Evolutionary conservation across 768 basidiomycete genomes (phyloP), one percentile per base, ranked within the genome.

Genomic region (Termitomyces heimii): DNA sequence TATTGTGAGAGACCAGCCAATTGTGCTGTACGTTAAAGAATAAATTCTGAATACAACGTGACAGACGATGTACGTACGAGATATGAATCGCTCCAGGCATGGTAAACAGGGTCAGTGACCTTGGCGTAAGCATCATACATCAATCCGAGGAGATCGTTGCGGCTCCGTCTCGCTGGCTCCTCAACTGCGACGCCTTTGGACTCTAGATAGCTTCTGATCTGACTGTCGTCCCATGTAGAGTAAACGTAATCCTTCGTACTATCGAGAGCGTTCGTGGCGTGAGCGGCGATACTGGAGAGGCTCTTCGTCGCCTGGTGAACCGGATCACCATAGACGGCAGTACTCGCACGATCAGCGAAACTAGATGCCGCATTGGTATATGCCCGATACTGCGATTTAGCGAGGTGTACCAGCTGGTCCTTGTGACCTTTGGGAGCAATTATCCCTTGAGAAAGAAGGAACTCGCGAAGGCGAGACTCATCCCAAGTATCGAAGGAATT

Each of bases 221-320:
- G 78, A 64, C 78, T 86, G 62, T 95, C 92, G 55, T 89, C 85
- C 96, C 96, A 97, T 0, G 88, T 82, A 0, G 89, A 92, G 70
- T 89, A 96, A 18, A 94, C 73, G 63, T 94, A 95, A 68, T 98
- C 94, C 68, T 85, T 91, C 31, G 84, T 70, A 57, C 89, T 82
- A 60, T 94, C 88, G 22, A 92, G 68, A 2, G 79, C 77, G 16
- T 77, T 71, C 0, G 85, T 82, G 3, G 85, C 82, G 58, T 83
- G 79, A 0, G 82, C 74, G 14, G 72, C 75, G 1, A 77, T 54
- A 49, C 71, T 79, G 9, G 76, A 73, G 16, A 73, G 63, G 40
- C 72, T 75, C 61, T 73, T 67, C 16, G 74, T 73, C 4, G 76
- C 71, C 51, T 77, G 73, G 32, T 72, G 63, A 1, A 69, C 63